Evolutionary conservation across 1,139 yeast genomes (phyloP), one percentile per base, ranked within the genome.

Genomic region (Suhomyces anneliseae): DNA sequence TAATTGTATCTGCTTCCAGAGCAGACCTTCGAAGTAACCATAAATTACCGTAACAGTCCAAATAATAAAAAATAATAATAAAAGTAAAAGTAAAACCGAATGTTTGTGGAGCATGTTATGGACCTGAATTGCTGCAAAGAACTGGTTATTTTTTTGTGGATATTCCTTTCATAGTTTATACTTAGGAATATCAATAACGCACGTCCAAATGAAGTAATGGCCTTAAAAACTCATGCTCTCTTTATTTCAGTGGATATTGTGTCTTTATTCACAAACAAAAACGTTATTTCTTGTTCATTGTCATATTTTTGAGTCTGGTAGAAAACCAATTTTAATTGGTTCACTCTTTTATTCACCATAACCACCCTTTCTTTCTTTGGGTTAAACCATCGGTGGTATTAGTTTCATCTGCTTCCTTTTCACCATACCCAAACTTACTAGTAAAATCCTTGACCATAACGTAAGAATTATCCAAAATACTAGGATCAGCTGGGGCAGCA

Each of bases 331-430:
- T 24, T 38, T 8, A 29, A 27, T 10, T 27, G 24, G 29, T 19
- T 19, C 6, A 19, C 24, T 14, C 36, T 26, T 33, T 10, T n/a
- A 10, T 38, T 53, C 56, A 66, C 72, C 72, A 65, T 49, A 69
- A 46, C 71, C 72, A 68, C 4, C 70, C 69, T 48, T 56, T 63
- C 53, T 53, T 59, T 36, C 46, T 40, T 12, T 40, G 36, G 11
- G 37, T 33, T 26, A 43, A 32, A 11, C 31, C 39, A 8, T 68
- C 75, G 12, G 27, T 26, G 14, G n/a, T 42, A 10, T 38, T 46
- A 9, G 12, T 40, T 27, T 15, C 41, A 4, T 19, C 32, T 7
- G 26, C 31, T 12, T 40, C 44, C 2, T 44, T 44, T 8, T 8
- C 43, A 6, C 40, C 38, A 41, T 40, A 40, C 10, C 50, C 54